phyloP scores from a whole-genome alignment of 2,329 filamentous ascomycete species.

The Ophiostoma piceae region DNA sequence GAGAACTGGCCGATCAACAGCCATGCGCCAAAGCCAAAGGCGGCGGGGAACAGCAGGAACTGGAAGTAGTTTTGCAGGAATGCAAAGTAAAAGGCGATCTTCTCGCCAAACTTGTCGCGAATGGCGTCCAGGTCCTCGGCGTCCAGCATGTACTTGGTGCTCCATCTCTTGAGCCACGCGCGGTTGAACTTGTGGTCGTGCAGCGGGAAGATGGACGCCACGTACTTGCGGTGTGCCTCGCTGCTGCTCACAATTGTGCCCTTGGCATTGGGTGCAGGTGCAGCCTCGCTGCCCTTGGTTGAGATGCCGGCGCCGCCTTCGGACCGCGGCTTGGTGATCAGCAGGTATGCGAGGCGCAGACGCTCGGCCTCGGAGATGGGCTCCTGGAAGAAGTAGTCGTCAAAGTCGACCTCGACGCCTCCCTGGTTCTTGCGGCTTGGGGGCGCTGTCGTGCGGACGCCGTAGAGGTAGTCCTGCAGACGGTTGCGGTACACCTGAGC shows the following conservation, averaged over 20 bases:
- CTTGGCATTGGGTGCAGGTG: background rate
- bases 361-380: slow-evolving; percentile 84
- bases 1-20: slow-evolving; percentile 65
- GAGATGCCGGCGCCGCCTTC: slow-evolving; percentile 70
- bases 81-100: slow-evolving; percentile 76
- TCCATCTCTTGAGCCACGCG: slow-evolving; percentile 68
- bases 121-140: slow-evolving; percentile 66
- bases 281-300: slow-evolving; percentile 42
- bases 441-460: slow-evolving; percentile 72
- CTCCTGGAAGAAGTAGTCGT: slow-evolving; percentile 62
- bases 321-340: slow-evolving; percentile 67
- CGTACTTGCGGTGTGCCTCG: slow-evolving; percentile 61
- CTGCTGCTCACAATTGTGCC: slow-evolving; percentile 1
- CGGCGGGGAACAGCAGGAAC: slow-evolving; percentile 65
- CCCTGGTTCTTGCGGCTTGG: slow-evolving; percentile 42
- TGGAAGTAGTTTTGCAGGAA: slow-evolving; percentile 72
- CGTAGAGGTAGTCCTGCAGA: slow-evolving; percentile 90
- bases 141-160: slow-evolving; percentile 63
- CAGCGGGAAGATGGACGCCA: slow-evolving; percentile 70
- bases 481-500: slow-evolving; percentile 81
- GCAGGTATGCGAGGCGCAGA: slow-evolving; percentile 77
- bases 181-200: slow-evolving; percentile 74
- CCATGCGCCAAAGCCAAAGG: slow-evolving; percentile 64
- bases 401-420: slow-evolving; percentile 44
- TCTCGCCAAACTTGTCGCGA: slow-evolving; percentile 57